Conservation (phyloP, 805 yeast species). For the Metschnikowia kofuensis region DNA sequence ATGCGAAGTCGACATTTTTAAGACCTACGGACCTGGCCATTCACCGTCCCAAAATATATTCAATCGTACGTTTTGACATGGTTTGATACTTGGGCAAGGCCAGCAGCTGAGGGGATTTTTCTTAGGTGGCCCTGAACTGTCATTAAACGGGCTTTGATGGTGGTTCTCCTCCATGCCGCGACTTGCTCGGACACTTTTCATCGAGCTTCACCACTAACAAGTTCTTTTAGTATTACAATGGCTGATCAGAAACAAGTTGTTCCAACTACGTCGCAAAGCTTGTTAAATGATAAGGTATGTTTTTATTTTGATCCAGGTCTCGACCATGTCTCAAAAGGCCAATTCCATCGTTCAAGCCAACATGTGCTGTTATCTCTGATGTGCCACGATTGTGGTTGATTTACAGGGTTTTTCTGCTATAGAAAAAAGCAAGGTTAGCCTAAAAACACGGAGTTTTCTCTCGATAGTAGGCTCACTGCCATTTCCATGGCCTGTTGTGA, state of each 20-base stretch:
- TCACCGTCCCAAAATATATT: background rate
- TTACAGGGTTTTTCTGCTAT: too few species aligned
- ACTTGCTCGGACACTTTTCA: background rate
- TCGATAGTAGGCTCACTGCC: background rate
- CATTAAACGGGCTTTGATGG: background rate
- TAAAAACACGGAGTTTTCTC: too few species aligned
- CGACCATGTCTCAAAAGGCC: too few species aligned
- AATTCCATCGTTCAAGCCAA: too few species aligned
- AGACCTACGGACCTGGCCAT: background rate
- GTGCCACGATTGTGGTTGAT: too few species aligned
- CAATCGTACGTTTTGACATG: conserved; percentile 2
- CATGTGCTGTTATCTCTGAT: too few species aligned
- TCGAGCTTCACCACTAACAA: conserved; percentile 12
- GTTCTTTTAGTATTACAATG: conserved; percentile 17
- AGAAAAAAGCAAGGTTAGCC: too few species aligned
- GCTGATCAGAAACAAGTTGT: conserved; percentile 35
- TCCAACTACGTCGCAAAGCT: conserved; percentile 47
- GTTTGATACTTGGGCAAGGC: too few species aligned
- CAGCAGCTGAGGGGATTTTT: background rate
- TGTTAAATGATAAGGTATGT: conserved; percentile 56
- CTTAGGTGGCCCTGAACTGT: too few species aligned
- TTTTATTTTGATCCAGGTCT: background rate
- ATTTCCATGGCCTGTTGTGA: background rate
- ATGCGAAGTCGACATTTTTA: conserved; percentile 10
- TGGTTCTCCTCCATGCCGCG: background rate